A percentile compares a stretch with the other conserved stretches of the same genome.
Evolutionary conservation across 768 basidiomycete species (phyloP).

Genomic region (Suillus ampliporus): DNA sequence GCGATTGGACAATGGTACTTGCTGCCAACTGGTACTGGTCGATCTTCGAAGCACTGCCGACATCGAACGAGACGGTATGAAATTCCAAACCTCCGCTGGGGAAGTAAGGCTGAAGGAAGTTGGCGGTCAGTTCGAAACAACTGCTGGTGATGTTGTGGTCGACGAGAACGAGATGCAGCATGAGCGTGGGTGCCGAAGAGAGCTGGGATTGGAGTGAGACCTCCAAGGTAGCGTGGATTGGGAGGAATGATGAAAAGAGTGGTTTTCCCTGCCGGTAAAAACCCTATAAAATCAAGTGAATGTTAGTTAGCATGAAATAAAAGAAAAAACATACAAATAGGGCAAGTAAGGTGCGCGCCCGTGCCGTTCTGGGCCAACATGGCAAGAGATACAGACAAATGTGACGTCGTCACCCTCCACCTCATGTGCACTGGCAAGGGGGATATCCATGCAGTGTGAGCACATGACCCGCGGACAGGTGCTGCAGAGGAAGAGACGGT

Average conservation of each 20-base stretch:
- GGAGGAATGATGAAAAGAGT: neutral
- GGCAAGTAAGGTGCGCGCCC: neutral
- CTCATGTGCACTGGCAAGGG: too few species aligned
- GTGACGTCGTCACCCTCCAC: neutral
- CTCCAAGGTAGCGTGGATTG: neutral
- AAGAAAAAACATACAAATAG: neutral
- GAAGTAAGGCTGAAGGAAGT: neutral
- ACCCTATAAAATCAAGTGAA: neutral
- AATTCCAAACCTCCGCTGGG: neutral
- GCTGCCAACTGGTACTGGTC: neutral
- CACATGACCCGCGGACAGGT: neutral
- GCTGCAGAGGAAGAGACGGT: neutral
- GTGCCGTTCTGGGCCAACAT: neutral
- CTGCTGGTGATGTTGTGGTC: too few species aligned
- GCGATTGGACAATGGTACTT: neutral
- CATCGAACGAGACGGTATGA: neutral
- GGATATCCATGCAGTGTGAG: neutral
- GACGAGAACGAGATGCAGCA: too few species aligned
- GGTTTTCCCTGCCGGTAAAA: neutral
- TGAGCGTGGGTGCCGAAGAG: neutral
- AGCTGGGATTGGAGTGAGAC: neutral
- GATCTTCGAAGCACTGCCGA: neutral
- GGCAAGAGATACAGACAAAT: neutral
- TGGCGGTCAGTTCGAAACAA: neutral
- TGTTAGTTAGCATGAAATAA: neutral